Evolutionary conservation across 148 eudicot genomes (phyloP), one percentile per base, ranked within the genome.

Genomic region (Cornus kousa): DNA sequence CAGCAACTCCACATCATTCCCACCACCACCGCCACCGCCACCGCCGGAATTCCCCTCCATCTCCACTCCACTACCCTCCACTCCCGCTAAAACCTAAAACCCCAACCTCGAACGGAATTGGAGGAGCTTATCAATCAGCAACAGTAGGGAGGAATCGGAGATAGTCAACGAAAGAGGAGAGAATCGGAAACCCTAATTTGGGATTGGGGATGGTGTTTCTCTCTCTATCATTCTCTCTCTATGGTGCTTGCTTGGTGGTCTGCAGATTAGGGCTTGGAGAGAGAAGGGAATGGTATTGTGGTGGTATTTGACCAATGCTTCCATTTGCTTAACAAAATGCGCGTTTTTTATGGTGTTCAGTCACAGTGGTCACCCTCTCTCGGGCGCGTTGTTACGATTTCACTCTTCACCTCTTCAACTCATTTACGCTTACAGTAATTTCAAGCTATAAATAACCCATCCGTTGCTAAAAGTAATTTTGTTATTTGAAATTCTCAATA

Each of bases 1-100:
- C n/a, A 93, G 67, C 76, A 95, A 74, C 77, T 93, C 99, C 46
- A 90, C 92, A 67, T 95, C 99, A 70, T 89, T 92, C 4, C 94
- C 94, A 0, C 89, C 85, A 11, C 81, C 80, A 7, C 83, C 85
- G 46, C 80, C 80, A 40, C 86, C 85, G 57, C 80, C 80, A 40
- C 86, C 86, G 28, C 89, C 90, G 9, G 88, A 79, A 82, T 83
- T 84, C 20, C 88, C 89, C 79, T 87, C 95, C 94, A 93, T 93
- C 5, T 59, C 19, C 1, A 69, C 37, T 35, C 37, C 37, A 43
- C 8, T 2, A 5, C 48, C 3, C 24, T 9, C 13, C 16, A 67
- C 33, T 7, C 37, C 53, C 53, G 53, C 59, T 16, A 31, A 12
- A 32, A 35, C 69, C 14, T 66, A 7, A 23, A 68, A 35, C 40